These are phyloP conservation scores for Mycena leptocephala DNA, from an alignment of 768 basidiomycete species.

Conservation along the genomic window DNA sequence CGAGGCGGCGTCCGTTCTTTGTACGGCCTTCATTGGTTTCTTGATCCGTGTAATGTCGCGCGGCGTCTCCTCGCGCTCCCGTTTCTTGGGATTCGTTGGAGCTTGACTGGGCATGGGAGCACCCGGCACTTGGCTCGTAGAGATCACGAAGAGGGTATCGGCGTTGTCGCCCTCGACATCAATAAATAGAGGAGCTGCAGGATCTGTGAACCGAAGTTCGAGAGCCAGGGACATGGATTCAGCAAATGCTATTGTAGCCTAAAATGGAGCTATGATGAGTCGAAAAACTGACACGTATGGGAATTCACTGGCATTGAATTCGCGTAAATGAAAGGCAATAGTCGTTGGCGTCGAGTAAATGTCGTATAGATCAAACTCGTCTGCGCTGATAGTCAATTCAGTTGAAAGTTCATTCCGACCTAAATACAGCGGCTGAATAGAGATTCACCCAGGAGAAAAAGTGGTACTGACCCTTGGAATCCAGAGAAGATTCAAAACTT, in stretches of 20 bases:
- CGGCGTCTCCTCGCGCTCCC: constrained; percentile 59
- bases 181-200: constrained; percentile 83
- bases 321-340: constrained; percentile 86
- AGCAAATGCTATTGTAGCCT: constrained; percentile 89
- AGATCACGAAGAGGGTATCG: constrained; percentile 83
- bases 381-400: constrained; percentile 81
- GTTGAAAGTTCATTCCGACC: constrained; percentile 79
- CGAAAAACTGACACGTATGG: not conserved
- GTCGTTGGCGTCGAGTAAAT: constrained; percentile 74
- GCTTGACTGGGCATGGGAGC: constrained; percentile 43
- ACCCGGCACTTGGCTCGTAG: constrained; percentile 77
- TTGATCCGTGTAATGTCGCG: constrained; percentile 61
- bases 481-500: constrained; percentile 77
- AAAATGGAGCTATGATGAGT: not conserved
- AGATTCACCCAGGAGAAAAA: not conserved
- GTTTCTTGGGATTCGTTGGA: constrained; percentile 54
- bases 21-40: constrained; percentile 70
- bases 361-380: constrained; percentile 88
- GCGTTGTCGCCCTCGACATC: constrained; percentile 79
- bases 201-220: constrained; percentile 84
- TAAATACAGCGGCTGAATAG: constrained; percentile 41
- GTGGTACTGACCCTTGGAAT: constrained; percentile 68
- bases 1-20: constrained; percentile 48
- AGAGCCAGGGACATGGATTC: constrained; percentile 78
- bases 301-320: constrained; percentile 78